These are phyloP conservation scores for Chamaecrista fasciculata DNA, from an alignment of 306 rosid species.

Conservation along the genomic window DNA sequence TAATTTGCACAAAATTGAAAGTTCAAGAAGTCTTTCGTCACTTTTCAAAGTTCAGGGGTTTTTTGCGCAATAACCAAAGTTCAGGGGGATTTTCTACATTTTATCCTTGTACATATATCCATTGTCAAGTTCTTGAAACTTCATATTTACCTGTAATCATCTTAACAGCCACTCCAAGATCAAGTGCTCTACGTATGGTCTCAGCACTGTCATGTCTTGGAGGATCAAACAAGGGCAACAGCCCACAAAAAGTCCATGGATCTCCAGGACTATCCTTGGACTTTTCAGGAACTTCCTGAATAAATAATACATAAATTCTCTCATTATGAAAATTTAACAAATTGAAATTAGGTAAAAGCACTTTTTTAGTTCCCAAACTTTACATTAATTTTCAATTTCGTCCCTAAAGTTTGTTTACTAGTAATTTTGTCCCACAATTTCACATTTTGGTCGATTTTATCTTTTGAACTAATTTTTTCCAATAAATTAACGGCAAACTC, in stretches of 20 bases:
- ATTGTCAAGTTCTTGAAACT: slow-evolving; percentile 8
- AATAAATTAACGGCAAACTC: too few species aligned
- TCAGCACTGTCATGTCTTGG: slow-evolving; percentile 91
- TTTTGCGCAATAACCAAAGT: too few species aligned
- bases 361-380: too few species aligned
- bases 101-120: not conserved
- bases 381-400: too few species aligned
- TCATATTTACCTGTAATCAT: slow-evolving; percentile 77
- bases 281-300: slow-evolving; percentile 75
- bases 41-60: too few species aligned
- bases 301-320: slow-evolving; percentile 11
- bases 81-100: too few species aligned
- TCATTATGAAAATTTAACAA: slow-evolving; percentile 18
- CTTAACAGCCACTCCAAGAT: slow-evolving; percentile 85
- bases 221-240: slow-evolving; percentile 89
- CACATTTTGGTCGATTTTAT: too few species aligned
- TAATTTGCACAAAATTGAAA: too few species aligned
- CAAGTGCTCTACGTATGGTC: slow-evolving; percentile 82
- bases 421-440: too few species aligned
- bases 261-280: slow-evolving; percentile 73
- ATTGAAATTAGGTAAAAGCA: slow-evolving; percentile 3
- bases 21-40: too few species aligned
- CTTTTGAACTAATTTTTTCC: too few species aligned
- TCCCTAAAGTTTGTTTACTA: too few species aligned
- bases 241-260: slow-evolving; percentile 82